Base-by-base conservation (phyloP, 768 basidiomycete species). In the Antrodiella citrinella region DNA sequence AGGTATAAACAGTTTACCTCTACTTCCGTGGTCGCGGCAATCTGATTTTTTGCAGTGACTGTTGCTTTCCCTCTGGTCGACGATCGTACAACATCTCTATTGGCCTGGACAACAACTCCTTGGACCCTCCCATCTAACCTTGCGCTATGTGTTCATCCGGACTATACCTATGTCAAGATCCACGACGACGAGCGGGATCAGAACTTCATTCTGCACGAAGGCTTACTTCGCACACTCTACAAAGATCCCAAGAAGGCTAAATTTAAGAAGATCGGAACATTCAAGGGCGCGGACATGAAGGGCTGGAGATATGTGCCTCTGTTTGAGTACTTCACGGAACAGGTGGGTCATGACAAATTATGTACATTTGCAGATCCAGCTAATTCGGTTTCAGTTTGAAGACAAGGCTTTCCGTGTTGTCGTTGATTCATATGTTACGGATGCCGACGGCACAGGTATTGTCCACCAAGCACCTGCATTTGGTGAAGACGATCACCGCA, bases 91-190 rank as follows among this genome's bases (percentile, higher is more conserved):
- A 97, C 94, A 15, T 83, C 89, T 1, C 71, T 99, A 18, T 71
- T 99, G 23, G 95, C 95, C 3, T 99, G 96, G 96, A 99, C 96
- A 15, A 99, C 96, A 15, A 99, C 96, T 0, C 96, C 96, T 0
- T 99, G 94, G 93, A 98, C 96, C 0, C 73, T 98, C 3, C 96
- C 95, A 1, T 93, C 92, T 42, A 99, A 99, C 68, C 75, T 99
- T 24, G 91, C 80, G 0, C 77, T 99, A 45, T 98, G 96, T 59
- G 95, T 97, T 4, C 90, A 99, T 68, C 96, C 96, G 18, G 90
- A 94, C 56, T 92, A 85, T 63, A 91, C 81, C 24, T 99, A 99
- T 66, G 74, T 98, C 78, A 98, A 98, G 68, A 94, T 99, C 57
- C 84, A 91, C 67, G 96, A 99, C 62, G 75, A 85, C 54, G 86